These are phyloP conservation scores for Stagonosporopsis vannaccii DNA, from an alignment of 2,329 filamentous ascomycete genomes.

Conservation along the genomic window DNA sequence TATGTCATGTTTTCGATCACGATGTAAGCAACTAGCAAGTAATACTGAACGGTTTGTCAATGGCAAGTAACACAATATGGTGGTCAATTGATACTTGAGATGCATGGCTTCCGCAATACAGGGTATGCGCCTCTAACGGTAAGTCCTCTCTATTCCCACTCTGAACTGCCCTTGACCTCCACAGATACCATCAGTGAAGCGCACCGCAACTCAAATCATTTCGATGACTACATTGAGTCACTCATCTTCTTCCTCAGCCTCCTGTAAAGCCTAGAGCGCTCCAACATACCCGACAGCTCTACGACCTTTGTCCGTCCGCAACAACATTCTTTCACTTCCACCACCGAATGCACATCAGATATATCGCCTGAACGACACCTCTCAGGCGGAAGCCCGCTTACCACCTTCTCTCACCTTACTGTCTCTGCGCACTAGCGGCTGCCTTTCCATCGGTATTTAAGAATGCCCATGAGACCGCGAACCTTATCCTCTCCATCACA, in stretches of 20 bases:
- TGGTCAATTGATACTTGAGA: too few relatives aligned
- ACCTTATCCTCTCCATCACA: constrained; percentile 7
- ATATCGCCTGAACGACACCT: neutral
- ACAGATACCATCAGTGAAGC: neutral
- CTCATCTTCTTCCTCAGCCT: neutral
- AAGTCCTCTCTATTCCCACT: neutral
- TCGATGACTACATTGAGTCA: neutral
- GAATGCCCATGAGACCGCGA: neutral
- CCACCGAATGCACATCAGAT: neutral
- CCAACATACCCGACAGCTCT: neutral
- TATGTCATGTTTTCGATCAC: constrained; percentile 6
- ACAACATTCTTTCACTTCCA: neutral
- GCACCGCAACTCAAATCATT: neutral
- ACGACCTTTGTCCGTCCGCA: neutral
- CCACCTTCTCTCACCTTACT: neutral
- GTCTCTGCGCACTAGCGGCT: neutral
- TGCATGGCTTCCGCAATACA: too few relatives aligned
- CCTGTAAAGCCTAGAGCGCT: neutral
- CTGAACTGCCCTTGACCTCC: neutral
- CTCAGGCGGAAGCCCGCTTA: too few relatives aligned
- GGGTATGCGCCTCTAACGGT: neutral
- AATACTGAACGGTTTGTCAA: neutral
- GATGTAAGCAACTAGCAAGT: neutral
- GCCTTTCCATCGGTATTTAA: constrained; percentile 1
- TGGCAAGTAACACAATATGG: neutral